Base-by-base conservation (phyloP, 805 yeast species). In the Lipomyces lipofer region DNA sequence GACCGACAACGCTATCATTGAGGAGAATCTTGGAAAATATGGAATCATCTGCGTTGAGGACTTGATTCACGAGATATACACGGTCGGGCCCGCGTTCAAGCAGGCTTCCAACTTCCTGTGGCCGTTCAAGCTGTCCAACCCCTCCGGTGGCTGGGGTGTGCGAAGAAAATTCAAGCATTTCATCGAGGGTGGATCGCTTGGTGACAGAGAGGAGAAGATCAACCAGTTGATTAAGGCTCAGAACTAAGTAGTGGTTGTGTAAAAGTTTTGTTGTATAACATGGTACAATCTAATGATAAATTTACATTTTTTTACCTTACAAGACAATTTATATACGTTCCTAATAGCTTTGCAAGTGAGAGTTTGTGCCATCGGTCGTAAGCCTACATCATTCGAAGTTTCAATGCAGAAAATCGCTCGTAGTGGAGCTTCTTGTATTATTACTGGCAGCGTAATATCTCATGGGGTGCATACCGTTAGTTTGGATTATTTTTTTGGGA, bases 81-180 rank as follows among this genome's bases (percentile, higher is more conserved):
- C 89, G 57, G 88, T 84, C 73, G 90, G 90, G 69, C 89, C 89
- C 71, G 82, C 84, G 82, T 84, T 84, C 85, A 84, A 84, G 79
- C 89, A 85, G 77, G 90, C 84, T 67, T 81, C 82, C 81, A 84
- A 84, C 88, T 84, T 84, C 80, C 76, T 84, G 75, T 84, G 88
- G 88, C 90, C 90, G 73, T 84, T 84, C 87, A 80, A 84, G 78
- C 82, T 84, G 71, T 84, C 89, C 65, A 84, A 84, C 79, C 90
- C 90, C 71, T 76, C 77, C 71, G 90, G 90, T 71, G 90, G 90
- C 75, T 84, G 86, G 89, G 84, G 87, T 75, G 80, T 82, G 64
- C 77, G 77, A 66, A 82, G 89, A 81, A 84, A 85, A 82, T 85
- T 84, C 86, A 81, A 80, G 77, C 89, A 84, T 76, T 85, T 81